A percentile compares a stretch with the other conserved stretches of the same genome.
Evolutionary conservation across 169 alveolate species (phyloP).

Genomic region (Plasmodium inui): DNA sequence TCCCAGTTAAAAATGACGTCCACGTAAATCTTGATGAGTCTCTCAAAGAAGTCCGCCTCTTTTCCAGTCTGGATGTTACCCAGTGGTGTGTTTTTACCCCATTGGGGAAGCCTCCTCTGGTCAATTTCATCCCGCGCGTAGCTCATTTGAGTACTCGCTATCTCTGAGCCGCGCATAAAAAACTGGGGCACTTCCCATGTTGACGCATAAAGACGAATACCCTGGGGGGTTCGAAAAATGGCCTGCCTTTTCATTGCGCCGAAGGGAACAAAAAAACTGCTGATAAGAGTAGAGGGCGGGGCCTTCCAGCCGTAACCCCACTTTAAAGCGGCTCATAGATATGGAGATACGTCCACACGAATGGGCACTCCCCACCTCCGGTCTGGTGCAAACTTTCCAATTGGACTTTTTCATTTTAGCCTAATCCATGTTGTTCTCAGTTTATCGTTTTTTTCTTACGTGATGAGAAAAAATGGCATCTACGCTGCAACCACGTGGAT

Average conservation of each 20-base stretch:
- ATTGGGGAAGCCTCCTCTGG: neutral
- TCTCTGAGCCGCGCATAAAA: neutral
- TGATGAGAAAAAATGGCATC: neutral
- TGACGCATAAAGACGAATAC: neutral
- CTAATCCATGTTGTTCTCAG: neutral
- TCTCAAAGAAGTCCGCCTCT: slow-evolving; percentile 12
- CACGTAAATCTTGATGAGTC: slow-evolving; percentile 44
- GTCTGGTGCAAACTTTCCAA: neutral
- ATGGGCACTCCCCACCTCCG: neutral
- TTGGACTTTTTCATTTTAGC: neutral
- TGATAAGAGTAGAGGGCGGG: neutral
- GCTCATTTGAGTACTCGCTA: neutral
- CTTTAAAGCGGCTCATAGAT: neutral
- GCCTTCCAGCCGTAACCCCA: neutral
- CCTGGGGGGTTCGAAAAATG: neutral
- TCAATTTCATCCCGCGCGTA: neutral
- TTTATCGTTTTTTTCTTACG: neutral
- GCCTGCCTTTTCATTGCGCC: neutral
- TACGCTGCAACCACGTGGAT: neutral
- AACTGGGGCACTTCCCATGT: slow-evolving; percentile 25
- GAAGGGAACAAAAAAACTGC: neutral
- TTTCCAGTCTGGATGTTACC: neutral
- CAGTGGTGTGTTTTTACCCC: neutral
- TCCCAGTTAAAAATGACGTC: slow-evolving; percentile 31
- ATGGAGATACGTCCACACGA: neutral